phyloP scores from a whole-genome alignment of 176 grass and related monocot genomes.

The Saccharum spontaneum region DNA sequence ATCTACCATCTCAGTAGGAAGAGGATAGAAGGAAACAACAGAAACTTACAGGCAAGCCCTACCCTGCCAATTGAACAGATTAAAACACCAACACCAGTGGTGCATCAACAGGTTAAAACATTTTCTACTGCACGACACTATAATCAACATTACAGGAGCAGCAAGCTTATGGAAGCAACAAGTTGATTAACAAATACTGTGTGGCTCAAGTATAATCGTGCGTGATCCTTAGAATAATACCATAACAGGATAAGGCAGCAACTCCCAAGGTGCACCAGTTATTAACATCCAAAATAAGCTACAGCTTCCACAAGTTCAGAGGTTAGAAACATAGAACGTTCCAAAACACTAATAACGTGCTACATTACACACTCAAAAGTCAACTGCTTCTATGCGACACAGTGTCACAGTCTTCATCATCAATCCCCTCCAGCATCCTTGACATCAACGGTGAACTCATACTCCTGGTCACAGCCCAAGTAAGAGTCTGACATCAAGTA shows the following conservation, averaged over 20 bases:
- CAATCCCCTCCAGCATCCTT: constrained; percentile 64
- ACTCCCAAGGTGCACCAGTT: neutral
- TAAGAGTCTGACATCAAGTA: constrained; percentile 97
- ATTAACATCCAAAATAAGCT: neutral
- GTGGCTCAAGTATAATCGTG: neutral
- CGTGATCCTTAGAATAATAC: neutral
- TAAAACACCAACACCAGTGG: constrained; percentile 9
- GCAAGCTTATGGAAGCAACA: neutral
- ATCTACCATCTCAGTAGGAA: constrained; percentile 64
- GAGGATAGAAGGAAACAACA: constrained; percentile 77
- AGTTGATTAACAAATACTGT: neutral
- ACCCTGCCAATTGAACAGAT: constrained; percentile 46
- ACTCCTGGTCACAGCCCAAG: constrained; percentile 95
- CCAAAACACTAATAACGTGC: neutral
- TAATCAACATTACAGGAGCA: neutral
- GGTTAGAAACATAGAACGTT: neutral
- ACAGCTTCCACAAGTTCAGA: neutral
- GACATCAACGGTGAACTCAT: constrained; percentile 65
- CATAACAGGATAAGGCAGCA: neutral
- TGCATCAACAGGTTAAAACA: no score
- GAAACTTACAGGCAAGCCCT: no score
- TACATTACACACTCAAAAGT: no score
- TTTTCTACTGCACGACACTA: neutral
- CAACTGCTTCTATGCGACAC: neutral
- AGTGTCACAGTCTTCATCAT: constrained; percentile 27